Conservation (phyloP, 2,329 filamentous ascomycete species). For the Zymoseptoria tritici region DNA sequence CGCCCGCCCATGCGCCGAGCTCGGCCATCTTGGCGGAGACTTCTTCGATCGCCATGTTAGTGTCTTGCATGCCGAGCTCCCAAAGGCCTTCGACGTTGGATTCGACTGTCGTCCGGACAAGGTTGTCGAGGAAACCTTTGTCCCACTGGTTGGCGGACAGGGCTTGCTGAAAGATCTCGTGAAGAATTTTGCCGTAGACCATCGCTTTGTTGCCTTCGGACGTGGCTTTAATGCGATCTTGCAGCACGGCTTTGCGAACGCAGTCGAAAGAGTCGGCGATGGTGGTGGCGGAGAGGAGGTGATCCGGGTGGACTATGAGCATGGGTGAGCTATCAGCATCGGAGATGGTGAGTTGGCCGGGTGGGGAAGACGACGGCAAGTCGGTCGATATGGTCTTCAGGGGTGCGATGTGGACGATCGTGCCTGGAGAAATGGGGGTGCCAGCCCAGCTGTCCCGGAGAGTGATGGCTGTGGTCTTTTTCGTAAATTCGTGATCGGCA, state of each 20-base stretch:
- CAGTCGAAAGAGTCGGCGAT: constrained; percentile 96
- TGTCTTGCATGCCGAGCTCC: constrained; percentile 64
- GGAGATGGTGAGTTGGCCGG: constrained; percentile 64
- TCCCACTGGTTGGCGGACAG: constrained; percentile 79
- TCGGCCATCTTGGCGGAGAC: constrained; percentile 76
- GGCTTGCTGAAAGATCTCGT: constrained; percentile 91
- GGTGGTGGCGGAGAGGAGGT: constrained; percentile 88
- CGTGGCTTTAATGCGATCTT: constrained; percentile 89
- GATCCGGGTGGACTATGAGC: constrained; percentile 87
- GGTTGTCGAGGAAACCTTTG: constrained; percentile 53
- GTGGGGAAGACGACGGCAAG: constrained; percentile 15
- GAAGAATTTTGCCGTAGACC: constrained; percentile 86
- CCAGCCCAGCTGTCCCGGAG: constrained; percentile 83
- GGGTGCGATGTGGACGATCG: constrained; percentile 69
- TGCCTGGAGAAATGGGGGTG: constrained; percentile 64
- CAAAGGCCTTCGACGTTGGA: constrained; percentile 85
- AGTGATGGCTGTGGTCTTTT: constrained; percentile 58
- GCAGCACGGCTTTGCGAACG: constrained; percentile 80
- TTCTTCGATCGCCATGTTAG: constrained; percentile 67
- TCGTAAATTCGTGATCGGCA: constrained; percentile 71
- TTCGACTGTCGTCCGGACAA: constrained; percentile 63
- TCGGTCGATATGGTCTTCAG: constrained; percentile 48
- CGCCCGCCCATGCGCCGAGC: constrained; percentile 71
- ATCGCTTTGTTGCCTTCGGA: constrained; percentile 71
- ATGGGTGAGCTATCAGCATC: constrained; percentile 64